Evolutionary conservation across 495 filamentous ascomycete species (phyloP).

Genomic region (Annulohypoxylon bovei): DNA sequence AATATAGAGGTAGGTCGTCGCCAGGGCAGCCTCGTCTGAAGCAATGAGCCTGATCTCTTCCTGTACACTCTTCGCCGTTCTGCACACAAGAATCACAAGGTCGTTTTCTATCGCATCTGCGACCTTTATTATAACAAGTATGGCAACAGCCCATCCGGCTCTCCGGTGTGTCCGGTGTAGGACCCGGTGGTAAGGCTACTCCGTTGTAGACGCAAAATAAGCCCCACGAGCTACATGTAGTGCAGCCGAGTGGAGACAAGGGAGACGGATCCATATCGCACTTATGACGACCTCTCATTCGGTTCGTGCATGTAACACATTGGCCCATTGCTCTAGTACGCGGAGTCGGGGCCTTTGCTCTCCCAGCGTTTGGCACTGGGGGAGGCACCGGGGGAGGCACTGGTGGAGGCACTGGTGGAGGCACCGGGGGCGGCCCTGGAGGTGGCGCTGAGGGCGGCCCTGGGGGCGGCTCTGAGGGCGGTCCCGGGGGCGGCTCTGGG

Average conservation of each 20-base stretch:
- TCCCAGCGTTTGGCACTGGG: too few species aligned
- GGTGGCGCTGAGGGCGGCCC: too few species aligned
- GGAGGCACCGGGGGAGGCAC: too few species aligned
- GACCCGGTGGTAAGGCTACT: neutral
- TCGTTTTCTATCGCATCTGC: constrained; percentile 23
- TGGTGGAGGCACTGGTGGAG: too few species aligned
- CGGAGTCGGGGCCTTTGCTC: too few species aligned
- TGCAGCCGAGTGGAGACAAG: too few species aligned
- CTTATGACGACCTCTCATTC: too few species aligned
- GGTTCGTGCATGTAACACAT: neutral
- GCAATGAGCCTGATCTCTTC: neutral
- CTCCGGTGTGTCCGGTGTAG: neutral
- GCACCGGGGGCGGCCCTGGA: too few species aligned
- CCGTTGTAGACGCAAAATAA: neutral
- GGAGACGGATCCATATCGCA: neutral
- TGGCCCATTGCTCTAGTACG: neutral
- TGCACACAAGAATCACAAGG: constrained; percentile 34
- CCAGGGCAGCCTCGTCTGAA: constrained; percentile 30
- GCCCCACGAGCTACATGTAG: neutral
- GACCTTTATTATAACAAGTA: neutral
- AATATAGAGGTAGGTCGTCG: constrained; percentile 20
- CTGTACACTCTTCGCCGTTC: neutral
- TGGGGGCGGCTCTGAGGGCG: too few species aligned
- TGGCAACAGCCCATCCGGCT: neutral
- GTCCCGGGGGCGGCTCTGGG: too few species aligned